A percentile compares a stretch with the other conserved stretches of the same genome.
Conservation (phyloP, 2,329 filamentous ascomycete species). For the Botrytis medusae region DNA sequence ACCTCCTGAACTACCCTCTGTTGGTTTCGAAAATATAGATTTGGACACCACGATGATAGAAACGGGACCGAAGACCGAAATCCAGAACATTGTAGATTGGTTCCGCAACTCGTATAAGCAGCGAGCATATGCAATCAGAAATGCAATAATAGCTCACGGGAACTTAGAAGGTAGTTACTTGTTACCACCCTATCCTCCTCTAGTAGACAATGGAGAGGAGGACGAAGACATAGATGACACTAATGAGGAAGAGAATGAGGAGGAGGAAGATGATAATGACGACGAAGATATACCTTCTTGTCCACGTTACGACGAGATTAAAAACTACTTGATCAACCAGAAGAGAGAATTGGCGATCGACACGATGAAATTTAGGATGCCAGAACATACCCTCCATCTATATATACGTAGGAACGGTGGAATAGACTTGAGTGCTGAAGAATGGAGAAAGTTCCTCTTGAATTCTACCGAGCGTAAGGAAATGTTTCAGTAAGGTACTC, state of each 20-base stretch:
- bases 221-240: neutral
- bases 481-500: slow-evolving; percentile 4
- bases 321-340: neutral
- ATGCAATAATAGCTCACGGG: slow-evolving; percentile 3
- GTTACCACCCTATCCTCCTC: neutral
- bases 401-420: slow-evolving; percentile 18
- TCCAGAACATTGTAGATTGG: neutral
- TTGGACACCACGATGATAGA: neutral
- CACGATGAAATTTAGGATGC: slow-evolving; percentile 18
- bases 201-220: neutral
- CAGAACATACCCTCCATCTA: slow-evolving; percentile 11
- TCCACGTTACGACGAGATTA: slow-evolving; percentile 15
- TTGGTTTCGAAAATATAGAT: neutral
- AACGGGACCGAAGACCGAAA: neutral
- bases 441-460: slow-evolving; percentile 20
- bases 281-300: neutral
- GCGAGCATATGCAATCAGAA: neutral
- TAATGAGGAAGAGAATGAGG: neutral
- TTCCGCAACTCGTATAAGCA: neutral
- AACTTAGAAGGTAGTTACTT: neutral
- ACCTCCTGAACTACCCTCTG: neutral
- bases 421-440: neutral
- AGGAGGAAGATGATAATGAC: neutral
- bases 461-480: neutral
- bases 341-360: slow-evolving; percentile 12